Conservation (phyloP, 176 grass and related monocot species). For the Hyparrhenia diplandra region DNA sequence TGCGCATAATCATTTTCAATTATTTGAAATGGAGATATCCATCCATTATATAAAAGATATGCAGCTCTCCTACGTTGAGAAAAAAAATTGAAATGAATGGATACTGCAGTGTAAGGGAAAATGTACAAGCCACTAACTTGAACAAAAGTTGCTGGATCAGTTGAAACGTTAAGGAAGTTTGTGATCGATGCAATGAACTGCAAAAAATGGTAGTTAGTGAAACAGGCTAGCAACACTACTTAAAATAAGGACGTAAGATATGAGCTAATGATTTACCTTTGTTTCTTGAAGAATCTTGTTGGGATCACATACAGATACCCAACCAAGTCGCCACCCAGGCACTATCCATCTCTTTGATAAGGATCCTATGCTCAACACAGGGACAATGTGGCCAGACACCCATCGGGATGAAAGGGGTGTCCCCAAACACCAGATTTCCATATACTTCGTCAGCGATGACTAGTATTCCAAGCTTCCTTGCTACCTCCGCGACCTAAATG, state of each 20-base stretch:
- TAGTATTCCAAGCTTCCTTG: slow-evolving; percentile 60
- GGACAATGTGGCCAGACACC: slow-evolving; percentile 44
- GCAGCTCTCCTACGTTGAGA: not conserved
- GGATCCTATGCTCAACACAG: slow-evolving; percentile 74
- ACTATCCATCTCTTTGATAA: slow-evolving; percentile 90
- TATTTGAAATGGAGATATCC: not conserved
- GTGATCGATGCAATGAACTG: slow-evolving; percentile 16
- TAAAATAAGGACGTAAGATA: not conserved
- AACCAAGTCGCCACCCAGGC: slow-evolving; percentile 91
- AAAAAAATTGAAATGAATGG: not conserved
- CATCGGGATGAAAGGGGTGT: slow-evolving; percentile 68
- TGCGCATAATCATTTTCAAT: not conserved
- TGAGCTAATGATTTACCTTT: slow-evolving; percentile 20
- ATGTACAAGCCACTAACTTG: slow-evolving; percentile 28
- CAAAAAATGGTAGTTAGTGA: not conserved
- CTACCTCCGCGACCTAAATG: slow-evolving; percentile 59
- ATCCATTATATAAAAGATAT: not conserved
- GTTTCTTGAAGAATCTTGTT: slow-evolving; percentile 38
- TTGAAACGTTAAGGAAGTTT: slow-evolving; percentile 51
- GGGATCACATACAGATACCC: slow-evolving; percentile 54
- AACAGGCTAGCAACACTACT: not conserved
- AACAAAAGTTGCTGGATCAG: slow-evolving; percentile 64
- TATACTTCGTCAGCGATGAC: slow-evolving; percentile 84
- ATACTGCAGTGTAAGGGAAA: not conserved
- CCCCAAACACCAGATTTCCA: slow-evolving; percentile 63